These are phyloP conservation scores for Plasmodium malariae DNA, from an alignment of 169 alveolate species.

Conservation along the genomic window DNA sequence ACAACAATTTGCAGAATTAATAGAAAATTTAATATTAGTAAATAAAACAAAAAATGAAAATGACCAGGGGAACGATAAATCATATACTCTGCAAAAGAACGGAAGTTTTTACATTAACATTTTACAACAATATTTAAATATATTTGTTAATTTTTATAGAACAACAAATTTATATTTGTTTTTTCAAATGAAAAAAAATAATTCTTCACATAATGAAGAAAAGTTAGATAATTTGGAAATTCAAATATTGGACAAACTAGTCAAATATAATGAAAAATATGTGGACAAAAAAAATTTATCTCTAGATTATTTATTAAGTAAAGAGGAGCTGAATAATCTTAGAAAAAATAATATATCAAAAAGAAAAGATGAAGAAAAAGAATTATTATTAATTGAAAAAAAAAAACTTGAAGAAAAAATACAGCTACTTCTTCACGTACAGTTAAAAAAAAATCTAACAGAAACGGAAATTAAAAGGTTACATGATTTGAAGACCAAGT, in stretches of 20 bases:
- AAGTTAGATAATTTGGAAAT: constrained; percentile 31
- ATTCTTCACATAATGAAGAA: constrained; percentile 8
- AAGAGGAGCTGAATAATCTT: constrained; percentile 35
- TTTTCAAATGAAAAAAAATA: constrained; percentile 22
- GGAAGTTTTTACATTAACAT: constrained; percentile 14
- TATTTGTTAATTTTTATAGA: neutral
- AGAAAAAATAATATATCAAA: constrained; percentile 10
- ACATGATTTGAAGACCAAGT: constrained; percentile 39
- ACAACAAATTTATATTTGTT: constrained; percentile 46
- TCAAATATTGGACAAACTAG: constrained; percentile 47
- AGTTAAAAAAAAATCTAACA: constrained; percentile 38
- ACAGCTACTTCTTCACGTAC: constrained; percentile 12
- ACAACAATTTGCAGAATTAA: constrained; percentile 70
- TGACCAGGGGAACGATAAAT: neutral
- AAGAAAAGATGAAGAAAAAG: constrained; percentile 56
- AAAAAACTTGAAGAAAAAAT: constrained; percentile 74
- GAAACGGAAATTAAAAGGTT: constrained; percentile 69
- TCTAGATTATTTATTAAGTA: constrained; percentile 54
- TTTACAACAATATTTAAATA: constrained; percentile 27
- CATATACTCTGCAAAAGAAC: neutral
- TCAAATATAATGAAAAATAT: constrained; percentile 53
- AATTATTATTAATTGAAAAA: constrained; percentile 60
- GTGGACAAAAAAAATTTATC: constrained; percentile 46
- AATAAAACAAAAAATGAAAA: constrained; percentile 33
- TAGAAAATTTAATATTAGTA: constrained; percentile 41